Evolutionary conservation across 805 yeast genomes (phyloP).

Genomic region (Komagataella kurtzmanii): DNA sequence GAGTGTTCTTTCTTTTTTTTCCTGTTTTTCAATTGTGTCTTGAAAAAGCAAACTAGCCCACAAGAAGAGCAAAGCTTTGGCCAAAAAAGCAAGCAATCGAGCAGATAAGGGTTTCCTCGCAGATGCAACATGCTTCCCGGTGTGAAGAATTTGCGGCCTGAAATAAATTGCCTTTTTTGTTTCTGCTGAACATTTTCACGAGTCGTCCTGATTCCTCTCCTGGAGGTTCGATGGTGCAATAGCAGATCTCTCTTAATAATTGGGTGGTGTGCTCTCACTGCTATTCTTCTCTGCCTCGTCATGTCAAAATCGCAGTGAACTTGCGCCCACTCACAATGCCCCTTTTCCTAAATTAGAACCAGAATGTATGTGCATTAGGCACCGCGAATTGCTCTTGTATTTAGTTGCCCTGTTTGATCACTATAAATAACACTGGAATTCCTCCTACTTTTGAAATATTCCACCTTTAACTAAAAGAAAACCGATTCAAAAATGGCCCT

Average conservation of each 20-base stretch:
- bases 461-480: background rate
- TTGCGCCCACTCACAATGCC: background rate
- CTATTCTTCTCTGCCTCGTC: background rate
- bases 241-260: background rate
- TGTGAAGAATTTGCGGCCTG: background rate
- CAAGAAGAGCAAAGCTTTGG: background rate
- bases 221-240: background rate
- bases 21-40: background rate
- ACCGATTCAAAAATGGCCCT: conserved; percentile 22
- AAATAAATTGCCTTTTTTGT: background rate
- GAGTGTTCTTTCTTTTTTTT: background rate
- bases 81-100: background rate
- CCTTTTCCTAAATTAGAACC: background rate
- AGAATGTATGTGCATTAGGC: background rate
- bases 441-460: background rate
- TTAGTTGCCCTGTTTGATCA: background rate
- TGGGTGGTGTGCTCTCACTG: background rate
- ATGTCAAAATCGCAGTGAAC: background rate
- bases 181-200: background rate
- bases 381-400: background rate
- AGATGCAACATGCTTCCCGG: background rate
- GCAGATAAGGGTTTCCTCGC: background rate
- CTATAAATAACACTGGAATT: background rate
- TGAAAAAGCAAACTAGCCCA: background rate
- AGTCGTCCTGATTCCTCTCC: background rate